Percentiles rank a stretch among this genome's conserved stretches.
These are phyloP conservation scores for Scortechinia acanthostroma DNA, from an alignment of 2,329 filamentous ascomycete genomes.

Conservation along the genomic window DNA sequence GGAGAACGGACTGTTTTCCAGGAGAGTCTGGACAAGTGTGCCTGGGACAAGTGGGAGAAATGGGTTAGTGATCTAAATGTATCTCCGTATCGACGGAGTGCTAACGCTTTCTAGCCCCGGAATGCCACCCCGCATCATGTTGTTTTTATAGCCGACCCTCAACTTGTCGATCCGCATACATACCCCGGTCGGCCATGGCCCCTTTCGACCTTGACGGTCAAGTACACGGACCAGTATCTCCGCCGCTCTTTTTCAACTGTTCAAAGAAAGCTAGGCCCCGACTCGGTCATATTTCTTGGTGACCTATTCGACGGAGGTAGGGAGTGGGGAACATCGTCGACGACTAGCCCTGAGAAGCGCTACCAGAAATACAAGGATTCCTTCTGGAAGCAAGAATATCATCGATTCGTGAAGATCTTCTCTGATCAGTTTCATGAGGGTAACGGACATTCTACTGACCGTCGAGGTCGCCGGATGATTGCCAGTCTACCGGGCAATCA, in stretches of 20 bases:
- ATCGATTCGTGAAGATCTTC: conserved; percentile 54
- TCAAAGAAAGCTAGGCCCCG: conserved; percentile 46
- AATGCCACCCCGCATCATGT: conserved; percentile 44
- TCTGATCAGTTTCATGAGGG: conserved; percentile 19
- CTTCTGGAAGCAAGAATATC: conserved; percentile 58
- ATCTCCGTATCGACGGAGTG: not conserved
- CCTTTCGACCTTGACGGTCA: conserved; percentile 56
- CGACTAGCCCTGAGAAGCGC: conserved; percentile 4
- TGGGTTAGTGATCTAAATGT: conserved; percentile 40
- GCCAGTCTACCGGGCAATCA: conserved; percentile 61
- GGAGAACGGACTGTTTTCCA: conserved; percentile 49
- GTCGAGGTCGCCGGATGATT: conserved; percentile 41
- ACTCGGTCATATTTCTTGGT: conserved; percentile 56
- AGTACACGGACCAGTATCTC: conserved; percentile 59
- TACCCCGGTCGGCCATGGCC: conserved; percentile 69
- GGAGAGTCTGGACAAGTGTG: conserved; percentile 39
- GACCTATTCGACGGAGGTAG: conserved; percentile 64
- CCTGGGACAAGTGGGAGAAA: conserved; percentile 56
- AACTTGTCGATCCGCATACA: conserved; percentile 69
- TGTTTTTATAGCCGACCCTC: conserved; percentile 64
- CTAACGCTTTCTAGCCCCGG: conserved; percentile 3
- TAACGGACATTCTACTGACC: conserved; percentile 14
- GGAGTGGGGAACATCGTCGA: conserved; percentile 50
- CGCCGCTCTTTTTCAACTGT: conserved; percentile 49
- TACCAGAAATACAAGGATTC: conserved; percentile 38